Percentiles rank a stretch among this genome's conserved stretches.
phyloP scores from a whole-genome alignment of 2,329 filamentous ascomycete genomes.

The Dactylellina cionopaga region DNA sequence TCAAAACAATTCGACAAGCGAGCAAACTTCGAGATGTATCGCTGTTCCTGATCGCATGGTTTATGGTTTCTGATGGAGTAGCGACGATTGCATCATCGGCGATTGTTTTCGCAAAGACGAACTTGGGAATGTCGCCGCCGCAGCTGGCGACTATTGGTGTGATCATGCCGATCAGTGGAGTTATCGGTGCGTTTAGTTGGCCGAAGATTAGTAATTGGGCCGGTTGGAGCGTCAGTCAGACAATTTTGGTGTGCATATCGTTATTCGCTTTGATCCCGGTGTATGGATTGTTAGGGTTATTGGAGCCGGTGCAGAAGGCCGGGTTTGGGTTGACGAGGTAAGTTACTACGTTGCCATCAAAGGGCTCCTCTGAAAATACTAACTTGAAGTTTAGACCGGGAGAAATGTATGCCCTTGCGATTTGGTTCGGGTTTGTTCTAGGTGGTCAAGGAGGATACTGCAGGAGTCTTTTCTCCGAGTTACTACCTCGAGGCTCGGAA shows the following conservation, averaged over 20 bases:
- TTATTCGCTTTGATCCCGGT: slow-evolving; percentile 92
- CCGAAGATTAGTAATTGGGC: slow-evolving; percentile 77
- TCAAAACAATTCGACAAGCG: slow-evolving; percentile 79
- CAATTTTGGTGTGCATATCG: slow-evolving; percentile 88
- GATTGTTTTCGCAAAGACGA: slow-evolving; percentile 92
- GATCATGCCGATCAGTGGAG: slow-evolving; percentile 83
- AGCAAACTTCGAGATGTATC: slow-evolving; percentile 76
- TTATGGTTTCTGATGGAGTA: slow-evolving; percentile 90
- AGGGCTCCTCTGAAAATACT: no score
- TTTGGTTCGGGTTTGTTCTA: slow-evolving; percentile 90
- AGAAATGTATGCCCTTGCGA: slow-evolving; percentile 95
- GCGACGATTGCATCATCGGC: slow-evolving; percentile 95
- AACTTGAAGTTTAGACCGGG: slow-evolving; percentile 69
- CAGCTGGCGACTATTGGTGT: slow-evolving; percentile 92
- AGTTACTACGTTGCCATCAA: no score
- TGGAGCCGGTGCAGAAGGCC: slow-evolving; percentile 78
- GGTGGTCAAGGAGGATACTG: slow-evolving; percentile 94
- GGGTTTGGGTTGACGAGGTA: slow-evolving; percentile 75
- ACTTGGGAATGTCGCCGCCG: slow-evolving; percentile 87
- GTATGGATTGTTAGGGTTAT: slow-evolving; percentile 87
- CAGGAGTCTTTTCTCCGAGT: slow-evolving; percentile 87
- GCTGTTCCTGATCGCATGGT: slow-evolving; percentile 88
- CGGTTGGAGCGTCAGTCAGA: slow-evolving; percentile 79
- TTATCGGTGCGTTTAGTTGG: slow-evolving; percentile 91
- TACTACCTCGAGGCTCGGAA: slow-evolving; percentile 93